Conservation (phyloP, 2,329 filamentous ascomycete genomes). For the Pseudocercospora eumusae region DNA sequence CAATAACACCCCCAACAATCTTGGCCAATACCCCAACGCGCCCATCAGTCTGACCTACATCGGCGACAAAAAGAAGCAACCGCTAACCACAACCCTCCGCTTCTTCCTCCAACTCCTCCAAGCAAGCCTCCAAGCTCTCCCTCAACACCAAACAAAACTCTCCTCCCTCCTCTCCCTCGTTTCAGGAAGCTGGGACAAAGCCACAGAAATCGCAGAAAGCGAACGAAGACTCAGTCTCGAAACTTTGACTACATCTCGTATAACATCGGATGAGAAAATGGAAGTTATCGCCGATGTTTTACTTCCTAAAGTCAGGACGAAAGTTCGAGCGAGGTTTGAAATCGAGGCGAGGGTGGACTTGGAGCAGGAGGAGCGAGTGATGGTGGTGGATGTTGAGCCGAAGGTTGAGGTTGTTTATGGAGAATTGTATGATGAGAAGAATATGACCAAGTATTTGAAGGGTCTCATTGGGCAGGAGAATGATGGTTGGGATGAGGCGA, state of each 20-base stretch:
- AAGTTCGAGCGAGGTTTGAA: slow-evolving; percentile 64
- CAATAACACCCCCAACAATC: slow-evolving; percentile 29
- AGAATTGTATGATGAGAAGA: slow-evolving; percentile 72
- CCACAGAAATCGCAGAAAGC: slow-evolving; percentile 60
- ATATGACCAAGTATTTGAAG: slow-evolving; percentile 71
- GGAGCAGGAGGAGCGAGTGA: slow-evolving; percentile 47
- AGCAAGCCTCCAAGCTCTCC: slow-evolving; percentile 64
- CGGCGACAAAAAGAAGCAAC: slow-evolving; percentile 56
- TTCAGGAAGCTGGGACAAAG: slow-evolving; percentile 66
- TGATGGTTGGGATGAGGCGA: slow-evolving; percentile 47
- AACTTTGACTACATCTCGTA: slow-evolving; percentile 65
- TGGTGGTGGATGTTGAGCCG: slow-evolving; percentile 46
- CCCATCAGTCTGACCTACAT: slow-evolving; percentile 72
- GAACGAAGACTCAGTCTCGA: slow-evolving; percentile 63
- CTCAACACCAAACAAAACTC: slow-evolving; percentile 60
- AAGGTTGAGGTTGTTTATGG: slow-evolving; percentile 71
- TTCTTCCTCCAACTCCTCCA: slow-evolving; percentile 75
- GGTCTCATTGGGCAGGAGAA: slow-evolving; percentile 45
- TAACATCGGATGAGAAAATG: slow-evolving; percentile 66
- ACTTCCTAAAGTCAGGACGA: slow-evolving; percentile 65
- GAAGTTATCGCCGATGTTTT: slow-evolving; percentile 64
- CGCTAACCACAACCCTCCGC: slow-evolving; percentile 65
- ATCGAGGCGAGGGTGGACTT: slow-evolving; percentile 52
- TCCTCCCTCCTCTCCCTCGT: slow-evolving; percentile 62
- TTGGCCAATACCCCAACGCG: slow-evolving; percentile 43